Evolutionary conservation across 768 basidiomycete genomes (phyloP), one percentile per base, ranked within the genome.

Genomic region (Boletellus sp.): DNA sequence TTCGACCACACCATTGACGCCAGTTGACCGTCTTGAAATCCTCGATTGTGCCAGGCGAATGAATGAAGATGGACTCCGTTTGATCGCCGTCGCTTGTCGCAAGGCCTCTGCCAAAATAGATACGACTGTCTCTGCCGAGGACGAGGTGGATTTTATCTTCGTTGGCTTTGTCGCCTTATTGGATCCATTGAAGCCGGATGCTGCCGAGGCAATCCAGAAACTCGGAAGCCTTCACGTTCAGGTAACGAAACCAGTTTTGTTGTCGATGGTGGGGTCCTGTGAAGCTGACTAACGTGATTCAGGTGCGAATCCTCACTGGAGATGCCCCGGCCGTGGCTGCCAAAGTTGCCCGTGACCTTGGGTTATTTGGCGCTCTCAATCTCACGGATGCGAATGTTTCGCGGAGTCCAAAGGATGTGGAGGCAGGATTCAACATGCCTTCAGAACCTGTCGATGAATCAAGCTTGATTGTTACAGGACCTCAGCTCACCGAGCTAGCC

Each of bases 291-390:
- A 24, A 42, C 16, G 38, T 36, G 12, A 37, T 10, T 1, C n/a
- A 65, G 67, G 63, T 66, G 11, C 67, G 67, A 41, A 71, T 70
- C 51, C 69, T 70, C 32, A 70, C 69, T 2, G 70, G 69, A 31
- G 69, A 70, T 41, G 59, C 50, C 22, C 63, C 70, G 17, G 63
- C 69, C 3, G 67, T 71, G 4, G 69, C 69, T 34, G 67, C 67
- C 45, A 71, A 70, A 52, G 70, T 70, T 33, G 70, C 69, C 11
- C 70, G 67, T 33, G 69, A 70, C 37, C 63, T 70, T 37, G 69
- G 69, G 11, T 57, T 70, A 44, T 62, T 72, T 42, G 48, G 52
- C 28, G 17, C 56, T 24, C 4, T 55, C 45, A 65, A 65, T 37
- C 45, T 58, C 23, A 45, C 53, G 10, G 45, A 52, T 24, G 23